phyloP scores from a whole-genome alignment of 345 rosid genomes.

The Gynandropsis gynandra region DNA sequence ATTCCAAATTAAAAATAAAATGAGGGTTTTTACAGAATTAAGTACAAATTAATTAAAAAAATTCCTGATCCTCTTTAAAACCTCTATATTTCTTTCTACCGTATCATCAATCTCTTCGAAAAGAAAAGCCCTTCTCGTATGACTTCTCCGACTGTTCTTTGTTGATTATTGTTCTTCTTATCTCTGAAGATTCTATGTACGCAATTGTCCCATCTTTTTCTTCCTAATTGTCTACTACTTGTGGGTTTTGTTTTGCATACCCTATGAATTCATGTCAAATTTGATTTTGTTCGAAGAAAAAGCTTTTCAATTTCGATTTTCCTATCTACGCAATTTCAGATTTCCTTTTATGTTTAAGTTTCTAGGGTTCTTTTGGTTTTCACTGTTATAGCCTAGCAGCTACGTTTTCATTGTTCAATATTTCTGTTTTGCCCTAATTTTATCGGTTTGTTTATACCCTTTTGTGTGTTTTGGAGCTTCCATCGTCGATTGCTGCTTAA shows the following conservation, averaged over 20 bases:
- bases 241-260: neutral
- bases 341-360: neutral
- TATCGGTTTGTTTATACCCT: neutral
- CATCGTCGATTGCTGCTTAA: too few relatives aligned
- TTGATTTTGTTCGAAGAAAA: neutral
- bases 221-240: neutral
- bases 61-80: too few relatives aligned
- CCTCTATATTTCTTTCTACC: too few relatives aligned
- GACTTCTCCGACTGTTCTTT: neutral
- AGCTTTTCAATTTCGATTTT: neutral
- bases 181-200: conserved; percentile 5
- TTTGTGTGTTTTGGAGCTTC: neutral
- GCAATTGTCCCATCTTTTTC: neutral
- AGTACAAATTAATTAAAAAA: too few relatives aligned
- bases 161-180: neutral
- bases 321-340: conserved; percentile 6
- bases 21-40: too few relatives aligned
- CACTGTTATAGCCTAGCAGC: too few relatives aligned
- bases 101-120: neutral
- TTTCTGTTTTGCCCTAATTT: neutral
- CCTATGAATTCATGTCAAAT: neutral
- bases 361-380: too few relatives aligned
- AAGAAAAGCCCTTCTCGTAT: neutral
- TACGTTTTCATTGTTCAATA: too few relatives aligned
- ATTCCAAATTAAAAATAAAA: too few relatives aligned